Base-by-base conservation (phyloP, 202 grass and related monocot genomes). In the Thinopyrum obtusiflorum region DNA sequence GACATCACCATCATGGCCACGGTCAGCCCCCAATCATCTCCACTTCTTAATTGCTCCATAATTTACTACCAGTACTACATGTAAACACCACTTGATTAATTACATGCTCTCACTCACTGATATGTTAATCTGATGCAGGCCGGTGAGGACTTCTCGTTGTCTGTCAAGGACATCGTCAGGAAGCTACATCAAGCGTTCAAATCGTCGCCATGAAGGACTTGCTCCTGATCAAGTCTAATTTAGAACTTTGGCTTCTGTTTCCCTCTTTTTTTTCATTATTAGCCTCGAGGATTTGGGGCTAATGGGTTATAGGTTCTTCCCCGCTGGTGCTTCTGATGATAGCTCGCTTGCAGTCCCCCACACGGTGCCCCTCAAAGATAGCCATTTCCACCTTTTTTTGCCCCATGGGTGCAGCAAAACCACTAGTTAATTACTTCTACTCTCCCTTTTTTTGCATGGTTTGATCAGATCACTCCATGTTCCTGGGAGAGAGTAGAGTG, bases 1-100 rank as follows among this genome's bases (percentile, higher is more conserved):
- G 93, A 99, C 84, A 97, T 99, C 78, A 99, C 97, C 37, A 89
- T 92, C 72, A 93, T 93, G 92, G 93, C 97, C 86, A 90, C 80
- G 90, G 97, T 91, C 65, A 88, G 86, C 78, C 55, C 21, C 5
- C 42, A 42, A 47, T 76, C 73, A 76, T 55, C 35, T 21, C 63
- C 63, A 25, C 37, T 7, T 27, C 47, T 37, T 23, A 26, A 77
- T n/a, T 11, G 0, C 77, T 40, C 53, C 18, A 13, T 57, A 13
- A 76, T 76, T 89, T 26, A 51, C 59, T 67, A 46, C 65, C 23
- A 24, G 5, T 40, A 64, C 62, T 39, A 63, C 61, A 18, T 73
- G 51, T 42, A 42, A 42, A 31, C 18, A 61, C 7, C 7, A 17
- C 53, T 61, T 9, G 14, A 44, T 11, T 59, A n/a, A 4, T 20